phyloP scores from a whole-genome alignment of 2,329 filamentous ascomycete species.

The Fusarium nygamai region DNA sequence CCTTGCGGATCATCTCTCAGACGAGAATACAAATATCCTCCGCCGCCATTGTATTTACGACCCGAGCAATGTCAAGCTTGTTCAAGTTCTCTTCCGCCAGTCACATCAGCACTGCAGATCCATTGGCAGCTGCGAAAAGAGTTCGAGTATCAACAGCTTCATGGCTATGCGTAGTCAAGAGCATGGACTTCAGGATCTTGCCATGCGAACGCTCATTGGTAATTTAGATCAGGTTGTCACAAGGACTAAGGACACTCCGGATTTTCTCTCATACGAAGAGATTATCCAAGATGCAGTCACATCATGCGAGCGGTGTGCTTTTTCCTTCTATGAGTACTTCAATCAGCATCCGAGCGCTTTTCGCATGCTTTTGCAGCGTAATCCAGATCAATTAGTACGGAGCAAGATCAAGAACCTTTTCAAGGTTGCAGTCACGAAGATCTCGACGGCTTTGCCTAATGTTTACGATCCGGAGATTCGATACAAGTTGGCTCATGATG shows the following conservation, averaged over 20 bases:
- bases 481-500: conserved; percentile 33
- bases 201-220: conserved; percentile 65
- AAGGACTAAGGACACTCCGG: conserved; percentile 73
- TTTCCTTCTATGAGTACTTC: conserved; percentile 71
- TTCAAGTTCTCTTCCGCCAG: conserved; percentile 69
- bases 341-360: conserved; percentile 63
- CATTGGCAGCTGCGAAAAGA: background rate
- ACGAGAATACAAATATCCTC: conserved; percentile 78
- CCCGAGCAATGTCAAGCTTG: conserved; percentile 73
- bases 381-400: conserved; percentile 66
- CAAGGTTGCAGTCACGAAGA: conserved; percentile 59
- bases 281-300: conserved; percentile 60
- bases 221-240: conserved; percentile 82
- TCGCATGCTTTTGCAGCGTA: conserved; percentile 72
- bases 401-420: conserved; percentile 62
- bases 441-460: conserved; percentile 60
- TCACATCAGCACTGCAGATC: conserved; percentile 58
- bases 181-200: conserved; percentile 55
- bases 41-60: conserved; percentile 85
- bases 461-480: conserved; percentile 53
- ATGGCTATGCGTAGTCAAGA: background rate
- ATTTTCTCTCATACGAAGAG: conserved; percentile 66
- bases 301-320: conserved; percentile 62
- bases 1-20: conserved; percentile 68
- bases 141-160: conserved; percentile 14